Percentiles rank a stretch among this genome's conserved stretches.
These are phyloP conservation scores for Phytophthora podocarpi DNA, from an alignment of 352 stramenopile genomes.

Conservation along the genomic window DNA sequence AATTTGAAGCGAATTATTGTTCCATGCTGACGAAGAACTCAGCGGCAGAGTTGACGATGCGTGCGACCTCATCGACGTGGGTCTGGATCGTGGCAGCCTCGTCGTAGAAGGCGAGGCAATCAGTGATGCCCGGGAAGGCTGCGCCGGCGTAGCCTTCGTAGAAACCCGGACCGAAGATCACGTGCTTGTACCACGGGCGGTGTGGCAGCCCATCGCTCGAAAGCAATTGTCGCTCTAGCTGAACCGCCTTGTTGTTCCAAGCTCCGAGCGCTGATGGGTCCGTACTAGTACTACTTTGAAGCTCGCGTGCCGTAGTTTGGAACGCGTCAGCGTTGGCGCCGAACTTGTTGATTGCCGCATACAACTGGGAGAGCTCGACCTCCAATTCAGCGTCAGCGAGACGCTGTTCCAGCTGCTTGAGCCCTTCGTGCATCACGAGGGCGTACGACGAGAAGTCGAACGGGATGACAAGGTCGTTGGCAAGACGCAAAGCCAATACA, in stretches of 20 bases:
- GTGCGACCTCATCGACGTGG: slow-evolving; percentile 30
- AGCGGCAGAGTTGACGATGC: slow-evolving; percentile 25
- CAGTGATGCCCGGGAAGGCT: slow-evolving; percentile 20
- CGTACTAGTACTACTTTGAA: not conserved
- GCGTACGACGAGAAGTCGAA: slow-evolving; percentile 57
- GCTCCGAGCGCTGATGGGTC: not conserved
- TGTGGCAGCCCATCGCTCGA: slow-evolving; percentile 36
- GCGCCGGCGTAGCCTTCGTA: too few species aligned
- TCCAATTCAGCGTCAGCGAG: not conserved
- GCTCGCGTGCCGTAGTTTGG: slow-evolving; percentile 9
- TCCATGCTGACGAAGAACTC: not conserved
- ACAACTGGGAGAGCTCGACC: slow-evolving; percentile 8
- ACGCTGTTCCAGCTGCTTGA: slow-evolving; percentile 29
- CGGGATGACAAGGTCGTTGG: slow-evolving; percentile 45
- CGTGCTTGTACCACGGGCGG: too few species aligned
- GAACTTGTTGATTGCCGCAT: slow-evolving; percentile 39
- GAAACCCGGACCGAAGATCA: too few species aligned
- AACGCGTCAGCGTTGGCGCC: slow-evolving; percentile 33
- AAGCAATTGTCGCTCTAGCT: slow-evolving; percentile 39
- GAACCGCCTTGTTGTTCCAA: slow-evolving; percentile 33
- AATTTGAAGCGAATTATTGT: too few species aligned
- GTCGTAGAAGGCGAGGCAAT: slow-evolving; percentile 40
- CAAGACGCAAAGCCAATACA: slow-evolving; percentile 53
- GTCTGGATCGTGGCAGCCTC: slow-evolving; percentile 27
- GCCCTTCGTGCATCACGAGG: slow-evolving; percentile 42